Evolutionary conservation across 768 basidiomycete species (phyloP).

Genomic region (Saitozyma sp.): DNA sequence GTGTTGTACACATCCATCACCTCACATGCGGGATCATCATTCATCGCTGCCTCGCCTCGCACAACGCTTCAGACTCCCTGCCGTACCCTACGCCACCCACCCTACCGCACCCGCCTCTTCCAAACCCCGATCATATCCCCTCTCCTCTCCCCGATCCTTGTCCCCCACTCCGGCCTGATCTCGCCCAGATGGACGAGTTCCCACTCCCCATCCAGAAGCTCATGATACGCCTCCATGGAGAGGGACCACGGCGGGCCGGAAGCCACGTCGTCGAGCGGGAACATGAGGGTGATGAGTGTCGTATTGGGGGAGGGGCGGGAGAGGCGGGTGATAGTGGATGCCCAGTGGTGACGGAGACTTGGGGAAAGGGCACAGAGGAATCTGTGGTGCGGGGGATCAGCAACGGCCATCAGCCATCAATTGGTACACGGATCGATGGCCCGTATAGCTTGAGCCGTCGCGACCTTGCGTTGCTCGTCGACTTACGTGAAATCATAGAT

Average conservation of each 20-base stretch:
- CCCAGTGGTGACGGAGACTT: conserved; percentile 25
- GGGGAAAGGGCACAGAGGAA: conserved; percentile 48
- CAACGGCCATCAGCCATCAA: neutral
- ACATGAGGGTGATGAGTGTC: conserved; percentile 45
- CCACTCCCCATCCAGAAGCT: conserved; percentile 42
- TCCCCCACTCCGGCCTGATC: too few species aligned
- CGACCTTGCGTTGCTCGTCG: neutral
- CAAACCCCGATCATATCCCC: too few species aligned
- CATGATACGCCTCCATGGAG: conserved; percentile 32
- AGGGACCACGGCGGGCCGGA: conserved; percentile 37
- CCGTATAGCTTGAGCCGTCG: neutral
- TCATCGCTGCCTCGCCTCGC: too few species aligned
- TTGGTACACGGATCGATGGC: too few species aligned
- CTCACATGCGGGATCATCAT: too few species aligned
- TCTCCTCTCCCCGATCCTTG: too few species aligned
- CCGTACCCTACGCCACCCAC: too few species aligned
- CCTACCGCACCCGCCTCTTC: too few species aligned
- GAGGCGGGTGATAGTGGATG: conserved; percentile 20
- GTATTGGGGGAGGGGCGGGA: conserved; percentile 10
- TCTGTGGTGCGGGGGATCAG: conserved; percentile 16
- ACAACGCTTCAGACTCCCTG: too few species aligned
- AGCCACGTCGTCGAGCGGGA: conserved; percentile 30
- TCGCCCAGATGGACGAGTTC: neutral
- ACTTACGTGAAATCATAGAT: conserved; percentile 48
- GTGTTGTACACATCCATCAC: too few species aligned